Conservation (phyloP, 2,329 filamentous ascomycete genomes). For the Ceratocystis smalleyi region DNA sequence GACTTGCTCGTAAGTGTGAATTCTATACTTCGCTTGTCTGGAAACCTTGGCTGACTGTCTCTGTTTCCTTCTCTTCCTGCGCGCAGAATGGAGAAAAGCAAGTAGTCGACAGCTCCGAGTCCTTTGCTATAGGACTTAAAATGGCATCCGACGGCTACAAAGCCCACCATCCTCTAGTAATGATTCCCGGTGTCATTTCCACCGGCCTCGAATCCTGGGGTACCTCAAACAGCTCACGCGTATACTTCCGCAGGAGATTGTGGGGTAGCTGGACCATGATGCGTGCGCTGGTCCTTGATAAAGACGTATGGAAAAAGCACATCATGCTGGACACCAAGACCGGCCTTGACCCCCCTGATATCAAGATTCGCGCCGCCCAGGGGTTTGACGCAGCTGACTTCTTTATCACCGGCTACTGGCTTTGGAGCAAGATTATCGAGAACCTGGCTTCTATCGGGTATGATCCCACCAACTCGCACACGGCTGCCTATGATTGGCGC, state of each 20-base stretch:
- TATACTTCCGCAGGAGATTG: slow-evolving; percentile 83
- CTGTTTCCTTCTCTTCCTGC: too few relatives aligned
- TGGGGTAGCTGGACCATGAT: slow-evolving; percentile 99
- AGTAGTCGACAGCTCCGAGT: slow-evolving; percentile 70
- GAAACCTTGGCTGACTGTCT: too few relatives aligned
- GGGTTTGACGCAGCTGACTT: slow-evolving; percentile 97
- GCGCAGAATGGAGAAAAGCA: slow-evolving; percentile 67
- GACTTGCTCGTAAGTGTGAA: slow-evolving; percentile 55
- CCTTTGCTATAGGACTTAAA: slow-evolving; percentile 79
- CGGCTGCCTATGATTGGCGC: slow-evolving; percentile 76
- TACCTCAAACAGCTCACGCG: slow-evolving; percentile 66
- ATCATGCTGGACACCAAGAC: slow-evolving; percentile 92
- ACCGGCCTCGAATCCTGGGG: slow-evolving; percentile 96
- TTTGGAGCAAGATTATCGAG: slow-evolving; percentile 97
- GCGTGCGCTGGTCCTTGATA: slow-evolving; percentile 81
- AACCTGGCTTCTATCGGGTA: slow-evolving; percentile 93
- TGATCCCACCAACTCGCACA: slow-evolving; percentile 63
- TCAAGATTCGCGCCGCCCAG: slow-evolving; percentile 85
- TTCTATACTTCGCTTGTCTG: background rate
- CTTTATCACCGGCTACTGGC: slow-evolving; percentile 86
- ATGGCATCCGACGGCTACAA: slow-evolving; percentile 64
- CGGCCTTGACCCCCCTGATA: slow-evolving; percentile 73
- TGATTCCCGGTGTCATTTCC: slow-evolving; percentile 96
- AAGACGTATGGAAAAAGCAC: slow-evolving; percentile 86
- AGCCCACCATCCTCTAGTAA: slow-evolving; percentile 79